phyloP scores from a whole-genome alignment of 2,329 filamentous ascomycete genomes.

The Dactylonectria macrodidyma region DNA sequence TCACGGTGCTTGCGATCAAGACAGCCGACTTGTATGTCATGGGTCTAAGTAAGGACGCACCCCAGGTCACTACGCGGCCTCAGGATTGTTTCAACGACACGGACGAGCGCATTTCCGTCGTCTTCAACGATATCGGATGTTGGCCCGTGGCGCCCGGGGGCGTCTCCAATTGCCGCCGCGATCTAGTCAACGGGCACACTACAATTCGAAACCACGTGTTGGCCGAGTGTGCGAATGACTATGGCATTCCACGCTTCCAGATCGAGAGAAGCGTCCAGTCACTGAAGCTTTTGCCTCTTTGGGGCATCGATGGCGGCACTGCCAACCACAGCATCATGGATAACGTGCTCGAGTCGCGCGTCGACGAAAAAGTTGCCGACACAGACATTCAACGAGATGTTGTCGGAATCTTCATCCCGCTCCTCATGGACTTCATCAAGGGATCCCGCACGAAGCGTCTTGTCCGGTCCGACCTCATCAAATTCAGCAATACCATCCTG shows the following conservation, averaged over 20 bases:
- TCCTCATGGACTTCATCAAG: conserved; percentile 36
- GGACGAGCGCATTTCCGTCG: conserved; percentile 30
- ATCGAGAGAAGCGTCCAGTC: conserved; percentile 39
- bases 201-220: conserved; percentile 39
- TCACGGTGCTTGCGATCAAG: conserved; percentile 33
- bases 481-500: conserved; percentile 34
- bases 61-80: conserved; percentile 31
- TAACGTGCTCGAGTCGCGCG: conserved; percentile 34
- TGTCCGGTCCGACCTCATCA: conserved; percentile 29
- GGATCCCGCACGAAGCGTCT: conserved; percentile 34
- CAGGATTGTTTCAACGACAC: conserved; percentile 37
- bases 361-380: conserved; percentile 36
- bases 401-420: conserved; percentile 27
- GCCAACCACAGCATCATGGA: conserved; percentile 36
- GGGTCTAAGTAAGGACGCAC: conserved; percentile 37
- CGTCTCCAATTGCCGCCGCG: conserved; percentile 38
- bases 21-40: conserved; percentile 39
- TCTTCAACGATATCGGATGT: conserved; percentile 39
- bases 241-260: conserved; percentile 37
- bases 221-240: conserved; percentile 38
- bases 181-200: conserved; percentile 37
- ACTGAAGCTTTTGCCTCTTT: conserved; percentile 36
- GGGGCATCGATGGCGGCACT: conserved; percentile 37
- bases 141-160: conserved; percentile 39
- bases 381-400: conserved; percentile 30